Base-by-base conservation (phyloP, 495 filamentous ascomycete species). In the Xylaria curta region DNA sequence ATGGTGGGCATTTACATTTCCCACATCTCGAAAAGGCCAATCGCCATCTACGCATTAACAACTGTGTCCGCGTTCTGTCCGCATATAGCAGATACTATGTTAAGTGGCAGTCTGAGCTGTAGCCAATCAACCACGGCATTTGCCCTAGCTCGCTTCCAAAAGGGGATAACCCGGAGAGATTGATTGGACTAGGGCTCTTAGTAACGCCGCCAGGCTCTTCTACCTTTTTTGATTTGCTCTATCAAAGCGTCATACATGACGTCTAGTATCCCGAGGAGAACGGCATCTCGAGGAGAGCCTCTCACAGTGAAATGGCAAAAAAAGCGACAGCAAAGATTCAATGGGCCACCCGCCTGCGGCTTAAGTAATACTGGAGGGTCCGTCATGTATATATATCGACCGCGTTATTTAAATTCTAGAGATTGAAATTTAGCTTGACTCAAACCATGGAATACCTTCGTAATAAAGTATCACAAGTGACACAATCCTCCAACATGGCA, bases 401-500 rank as follows among this genome's bases (percentile, higher is more conserved):
- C 33, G 28, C 5, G 13, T 28, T 21, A 12, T 33, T 42, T 46
- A 5, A n/a, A 9, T 21, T 36, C 9, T 8, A 44, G 3, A 3
- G 1, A 1, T 54, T 0, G 33, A 44, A 8, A 49, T 24, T 4
- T 10, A 46, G 24, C 17, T 46, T 38, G 28, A 58, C 66, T 21
- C 47, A 19, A 21, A 21, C 8, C 8, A 4, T 49, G 19, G 21
- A 21, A 40, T 15, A 26, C 24, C 9, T 36, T 15, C 8, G 46
- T 13, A 13, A 38, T 13, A 13, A 38, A 38, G 36, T 38, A 8
- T 8, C 36, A 38, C 36, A 8, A 61, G 21, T 53, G 19, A 60
- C 46, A 36, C 24, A 42, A 68, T 47, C 47, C 42, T 67, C 33
- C 10, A 74, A 64, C 24, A 76, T 76, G 75, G 56, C 70, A 46